A percentile compares a stretch with the other conserved stretches of the same genome.
Conservation (phyloP, 805 yeast genomes). For the Candida corydali region DNA sequence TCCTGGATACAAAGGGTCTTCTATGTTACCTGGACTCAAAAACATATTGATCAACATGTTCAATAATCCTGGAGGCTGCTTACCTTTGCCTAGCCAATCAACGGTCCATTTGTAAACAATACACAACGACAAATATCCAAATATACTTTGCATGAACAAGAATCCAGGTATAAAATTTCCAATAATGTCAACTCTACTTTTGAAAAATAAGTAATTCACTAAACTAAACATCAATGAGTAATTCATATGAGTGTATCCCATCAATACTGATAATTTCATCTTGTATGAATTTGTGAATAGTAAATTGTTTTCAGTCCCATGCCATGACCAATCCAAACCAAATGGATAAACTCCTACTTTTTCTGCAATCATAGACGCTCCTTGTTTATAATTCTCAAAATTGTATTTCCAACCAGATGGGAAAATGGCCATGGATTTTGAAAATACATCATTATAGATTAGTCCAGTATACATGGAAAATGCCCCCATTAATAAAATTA, state of each 20-base stretch:
- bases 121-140: slow-evolving; percentile 64
- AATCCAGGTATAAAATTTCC: slow-evolving; percentile 75
- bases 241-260: slow-evolving; percentile 75
- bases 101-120: slow-evolving; percentile 72
- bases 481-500: slow-evolving; percentile 63
- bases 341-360: slow-evolving; percentile 51
- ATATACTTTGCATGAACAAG: slow-evolving; percentile 70
- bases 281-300: slow-evolving; percentile 70
- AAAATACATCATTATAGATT: slow-evolving; percentile 67
- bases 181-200: slow-evolving; percentile 58
- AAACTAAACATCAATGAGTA: slow-evolving; percentile 67
- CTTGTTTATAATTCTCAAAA: slow-evolving; percentile 55
- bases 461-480: slow-evolving; percentile 75
- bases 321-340: slow-evolving; percentile 75
- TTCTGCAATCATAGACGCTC: slow-evolving; percentile 45
- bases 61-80: slow-evolving; percentile 67
- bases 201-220: slow-evolving; percentile 56
- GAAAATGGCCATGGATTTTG: slow-evolving; percentile 65
- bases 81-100: slow-evolving; percentile 61
- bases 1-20: slow-evolving; percentile 61
- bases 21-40: slow-evolving; percentile 65
- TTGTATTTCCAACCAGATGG: slow-evolving; percentile 71
- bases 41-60: slow-evolving; percentile 78
- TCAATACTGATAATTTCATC: slow-evolving; percentile 70
- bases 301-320: slow-evolving; percentile 70